Evolutionary conservation across 306 rosid genomes (phyloP), one percentile per base, ranked within the genome.

Genomic region (Glycine latifolia): DNA sequence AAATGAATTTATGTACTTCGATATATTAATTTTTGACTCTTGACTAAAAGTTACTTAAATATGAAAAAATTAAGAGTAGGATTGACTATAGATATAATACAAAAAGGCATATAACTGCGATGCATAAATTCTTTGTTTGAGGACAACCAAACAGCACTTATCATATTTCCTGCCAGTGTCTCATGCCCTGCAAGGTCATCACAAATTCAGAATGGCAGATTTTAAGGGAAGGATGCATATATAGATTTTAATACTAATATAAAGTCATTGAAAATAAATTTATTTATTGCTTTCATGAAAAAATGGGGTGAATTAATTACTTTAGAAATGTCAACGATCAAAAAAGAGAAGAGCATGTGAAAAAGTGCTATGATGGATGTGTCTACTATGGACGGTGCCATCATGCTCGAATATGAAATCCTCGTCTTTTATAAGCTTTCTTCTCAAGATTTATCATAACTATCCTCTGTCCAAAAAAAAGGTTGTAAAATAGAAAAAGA

Each of bases 311-410:
- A 35, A 56, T 71, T 79, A 71, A 58, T 83, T 80, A 49, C 87
- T 54, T 63, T 12, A 68, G 39, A 73, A 68, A 84, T 66, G 90
- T 81, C 90, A 87, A 87, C 87, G 68, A 81, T 73, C 48, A 1
- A 56, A 84, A 87, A 87, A 61, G 87, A 44, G 54, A 31, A 58
- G 76, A 81, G 81, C 87, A 55, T 61, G 86, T 78, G 86, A 78
- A 84, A 84, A 87, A 61, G 86, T 80, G 77, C 31, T 53, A 87
- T 87, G 87, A 87, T 87, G 82, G 66, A 61, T 77, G 86, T 84
- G 82, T 55, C 69, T 16, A 68, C 73, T 67, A 86, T 81, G 87
- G 90, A 78, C n/a, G 86, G 74, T 87, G 85, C 77, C 79, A 87
- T 87, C 65, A 87, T 84, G 62, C 20, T 37, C 44, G 75, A 78